phyloP scores from a whole-genome alignment of 352 stramenopile species.

The Globisporangium iwayamae region DNA sequence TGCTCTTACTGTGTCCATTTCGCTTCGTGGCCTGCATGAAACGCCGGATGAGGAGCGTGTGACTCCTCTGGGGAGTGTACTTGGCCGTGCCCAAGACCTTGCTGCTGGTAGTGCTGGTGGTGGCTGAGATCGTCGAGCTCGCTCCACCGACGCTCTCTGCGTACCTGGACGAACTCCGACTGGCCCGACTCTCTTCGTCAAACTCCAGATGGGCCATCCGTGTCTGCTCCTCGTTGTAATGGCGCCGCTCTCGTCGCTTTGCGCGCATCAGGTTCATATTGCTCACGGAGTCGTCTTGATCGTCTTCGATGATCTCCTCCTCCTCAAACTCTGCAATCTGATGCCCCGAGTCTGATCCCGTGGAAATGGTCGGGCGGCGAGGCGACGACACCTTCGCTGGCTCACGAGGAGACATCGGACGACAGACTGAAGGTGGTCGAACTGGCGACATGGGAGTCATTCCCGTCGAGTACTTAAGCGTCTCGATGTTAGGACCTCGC shows the following conservation, averaged over 20 bases:
- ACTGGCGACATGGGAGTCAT: background rate
- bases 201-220: background rate
- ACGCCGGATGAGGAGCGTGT: constrained; percentile 52
- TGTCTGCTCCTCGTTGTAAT: constrained; percentile 10
- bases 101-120: constrained; percentile 10
- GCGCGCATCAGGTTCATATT: constrained; percentile 12
- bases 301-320: constrained; percentile 31
- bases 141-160: constrained; percentile 29
- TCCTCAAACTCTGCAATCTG: constrained; percentile 37
- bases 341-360: constrained; percentile 1
- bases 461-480: constrained; percentile 4
- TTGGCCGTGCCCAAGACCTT: constrained; percentile 41
- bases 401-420: constrained; percentile 9
- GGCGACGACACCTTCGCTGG: constrained; percentile 7
- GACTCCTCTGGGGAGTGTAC: constrained; percentile 52
- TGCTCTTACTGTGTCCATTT: background rate
- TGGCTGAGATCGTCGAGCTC: constrained; percentile 21
- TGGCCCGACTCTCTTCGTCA: constrained; percentile 18
- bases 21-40: constrained; percentile 42
- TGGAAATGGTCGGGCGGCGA: background rate
- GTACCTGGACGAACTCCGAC: constrained; percentile 15
- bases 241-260: constrained; percentile 5
- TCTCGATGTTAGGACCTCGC: constrained; percentile 7
- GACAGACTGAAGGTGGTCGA: background rate
- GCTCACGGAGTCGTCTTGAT: constrained; percentile 8